Evolutionary conservation across 257 asterid genomes (phyloP).

Genomic region (Paraleonurus japonicus): DNA sequence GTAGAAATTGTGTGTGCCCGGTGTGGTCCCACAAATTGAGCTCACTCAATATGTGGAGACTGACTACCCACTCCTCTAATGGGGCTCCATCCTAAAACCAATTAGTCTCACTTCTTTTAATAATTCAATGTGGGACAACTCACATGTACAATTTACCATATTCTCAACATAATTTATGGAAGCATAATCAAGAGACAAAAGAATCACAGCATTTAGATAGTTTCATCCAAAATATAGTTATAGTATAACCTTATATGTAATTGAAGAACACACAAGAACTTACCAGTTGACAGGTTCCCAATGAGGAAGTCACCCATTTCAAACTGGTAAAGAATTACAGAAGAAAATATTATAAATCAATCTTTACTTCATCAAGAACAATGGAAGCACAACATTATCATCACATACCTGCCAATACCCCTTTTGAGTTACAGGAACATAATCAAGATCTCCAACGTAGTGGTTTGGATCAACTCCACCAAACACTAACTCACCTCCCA

Average conservation of each 20-base stretch:
- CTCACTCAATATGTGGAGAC: no score
- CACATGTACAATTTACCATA: no score
- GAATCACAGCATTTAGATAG: background rate
- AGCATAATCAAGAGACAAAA: background rate
- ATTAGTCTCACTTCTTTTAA: no score
- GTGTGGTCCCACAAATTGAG: no score
- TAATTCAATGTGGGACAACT: no score
- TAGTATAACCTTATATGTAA: background rate
- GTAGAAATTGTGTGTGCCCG: no score
- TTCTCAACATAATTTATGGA: no score
- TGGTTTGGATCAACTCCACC: conserved; percentile 83
- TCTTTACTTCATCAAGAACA: background rate
- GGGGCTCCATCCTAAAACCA: no score
- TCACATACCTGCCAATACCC: conserved; percentile 90
- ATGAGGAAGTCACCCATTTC: conserved; percentile 72
- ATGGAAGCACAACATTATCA: conserved; percentile 11
- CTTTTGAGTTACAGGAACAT: conserved; percentile 71
- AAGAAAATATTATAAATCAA: background rate
- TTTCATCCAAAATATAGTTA: background rate
- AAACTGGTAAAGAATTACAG: conserved; percentile 41
- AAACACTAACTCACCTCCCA: conserved; percentile 85
- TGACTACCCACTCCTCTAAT: no score
- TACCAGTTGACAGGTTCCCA: conserved; percentile 80
- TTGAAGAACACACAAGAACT: conserved; percentile 27
- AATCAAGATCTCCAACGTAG: conserved; percentile 70